phyloP scores from a whole-genome alignment of 2,329 filamentous ascomycete species.

The Ceratocystis diversiconidia region DNA sequence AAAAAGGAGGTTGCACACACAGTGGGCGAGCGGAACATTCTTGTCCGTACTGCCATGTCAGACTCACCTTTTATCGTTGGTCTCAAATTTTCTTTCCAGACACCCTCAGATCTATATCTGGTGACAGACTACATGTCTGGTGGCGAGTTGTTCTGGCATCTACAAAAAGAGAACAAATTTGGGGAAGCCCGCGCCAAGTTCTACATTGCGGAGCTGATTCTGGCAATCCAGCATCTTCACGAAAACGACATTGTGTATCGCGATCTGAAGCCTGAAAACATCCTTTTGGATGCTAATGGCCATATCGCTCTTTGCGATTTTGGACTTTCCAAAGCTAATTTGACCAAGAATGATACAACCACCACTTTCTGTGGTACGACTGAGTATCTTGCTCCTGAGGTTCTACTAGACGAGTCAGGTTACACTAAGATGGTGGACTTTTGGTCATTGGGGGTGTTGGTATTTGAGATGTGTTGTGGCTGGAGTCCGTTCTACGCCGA shows the following conservation, averaged over 20 bases:
- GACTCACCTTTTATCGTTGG: slow-evolving; percentile 97
- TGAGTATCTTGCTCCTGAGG: slow-evolving; percentile 91
- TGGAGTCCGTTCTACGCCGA: slow-evolving; percentile 99
- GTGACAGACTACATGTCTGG: slow-evolving; percentile 99
- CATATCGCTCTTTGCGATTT: slow-evolving; percentile 98
- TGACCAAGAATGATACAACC: slow-evolving; percentile 93
- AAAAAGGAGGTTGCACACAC: slow-evolving; percentile 99
- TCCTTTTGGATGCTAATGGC: slow-evolving; percentile 87
- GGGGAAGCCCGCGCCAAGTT: slow-evolving; percentile 92
- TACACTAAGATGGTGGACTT: slow-evolving; percentile 99
- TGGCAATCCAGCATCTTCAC: slow-evolving; percentile 89
- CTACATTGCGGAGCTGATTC: slow-evolving; percentile 93
- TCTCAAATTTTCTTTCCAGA: slow-evolving; percentile 97
- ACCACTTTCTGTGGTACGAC: slow-evolving; percentile 99
- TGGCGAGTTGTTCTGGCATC: slow-evolving; percentile 94
- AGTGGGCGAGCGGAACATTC: slow-evolving; percentile 88
- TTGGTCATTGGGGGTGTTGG: slow-evolving; percentile 92
- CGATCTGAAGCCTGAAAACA: slow-evolving; percentile 95
- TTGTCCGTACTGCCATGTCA: slow-evolving; percentile 87
- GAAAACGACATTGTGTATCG: slow-evolving; percentile 96
- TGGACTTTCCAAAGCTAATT: slow-evolving; percentile 89
- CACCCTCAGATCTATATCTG: slow-evolving; percentile 89
- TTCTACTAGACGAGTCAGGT: slow-evolving; percentile 85
- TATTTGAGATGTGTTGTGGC: slow-evolving; percentile 99
- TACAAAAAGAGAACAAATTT: slow-evolving; percentile 93